phyloP scores from a whole-genome alignment of 495 filamentous ascomycete genomes.

The Trichocladium uniseriatum region DNA sequence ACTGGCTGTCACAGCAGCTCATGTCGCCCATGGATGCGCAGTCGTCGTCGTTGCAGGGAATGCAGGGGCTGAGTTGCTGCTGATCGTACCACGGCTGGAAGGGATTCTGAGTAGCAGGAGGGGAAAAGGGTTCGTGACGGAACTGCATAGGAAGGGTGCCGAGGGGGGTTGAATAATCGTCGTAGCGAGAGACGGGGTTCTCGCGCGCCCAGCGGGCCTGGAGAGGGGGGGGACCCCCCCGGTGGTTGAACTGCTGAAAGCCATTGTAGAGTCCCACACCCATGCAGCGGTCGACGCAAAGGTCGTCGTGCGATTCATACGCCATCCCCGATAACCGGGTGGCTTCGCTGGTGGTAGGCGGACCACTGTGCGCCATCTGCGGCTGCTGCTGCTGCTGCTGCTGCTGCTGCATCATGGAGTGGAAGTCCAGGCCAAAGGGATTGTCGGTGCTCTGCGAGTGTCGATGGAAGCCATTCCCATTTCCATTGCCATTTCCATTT shows the following conservation, averaged over 20 bases:
- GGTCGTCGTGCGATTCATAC: conserved; percentile 33
- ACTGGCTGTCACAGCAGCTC: conserved; percentile 29
- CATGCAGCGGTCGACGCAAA: conserved; percentile 32
- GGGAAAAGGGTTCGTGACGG: not conserved
- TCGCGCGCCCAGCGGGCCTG: conserved; percentile 15
- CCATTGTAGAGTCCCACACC: conserved; percentile 28
- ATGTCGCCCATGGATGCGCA: conserved; percentile 19
- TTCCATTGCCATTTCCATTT: conserved; percentile 12
- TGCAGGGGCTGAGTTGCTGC: conserved; percentile 5
- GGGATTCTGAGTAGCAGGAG: conserved; percentile 2
- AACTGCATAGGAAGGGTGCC: conserved; percentile 8
- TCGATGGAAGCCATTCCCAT: conserved; percentile 14
- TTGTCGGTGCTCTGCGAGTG: conserved; percentile 17
- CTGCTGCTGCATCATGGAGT: conserved; percentile 5
- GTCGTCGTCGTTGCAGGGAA: conserved; percentile 22
- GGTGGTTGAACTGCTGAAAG: conserved; percentile 25
- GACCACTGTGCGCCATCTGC: not conserved
- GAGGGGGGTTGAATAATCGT: conserved; percentile 6
- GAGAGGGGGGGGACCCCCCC: conserved; percentile 11
- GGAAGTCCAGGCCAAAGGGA: conserved; percentile 7
- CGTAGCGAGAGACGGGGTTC: not conserved
- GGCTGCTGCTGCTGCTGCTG: too few species aligned
- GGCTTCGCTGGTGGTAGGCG: not conserved
- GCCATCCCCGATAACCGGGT: conserved; percentile 4
- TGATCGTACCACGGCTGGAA: conserved; percentile 12